Evolutionary conservation across 2,329 filamentous ascomycete species (phyloP).

Genomic region (Fusarium sp.): DNA sequence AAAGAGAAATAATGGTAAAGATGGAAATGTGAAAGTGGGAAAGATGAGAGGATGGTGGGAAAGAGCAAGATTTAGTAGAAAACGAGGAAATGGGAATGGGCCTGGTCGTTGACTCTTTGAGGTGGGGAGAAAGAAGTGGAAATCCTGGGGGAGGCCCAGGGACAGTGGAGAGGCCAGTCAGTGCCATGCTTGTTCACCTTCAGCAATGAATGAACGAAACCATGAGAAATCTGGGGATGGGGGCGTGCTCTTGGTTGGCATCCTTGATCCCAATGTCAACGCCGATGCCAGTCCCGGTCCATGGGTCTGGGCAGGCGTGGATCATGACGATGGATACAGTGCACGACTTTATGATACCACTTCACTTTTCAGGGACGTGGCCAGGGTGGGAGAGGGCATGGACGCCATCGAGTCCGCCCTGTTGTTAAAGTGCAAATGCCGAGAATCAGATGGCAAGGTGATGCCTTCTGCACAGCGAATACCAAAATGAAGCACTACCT

Average conservation of each 20-base stretch:
- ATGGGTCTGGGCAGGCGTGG: conserved; percentile 7
- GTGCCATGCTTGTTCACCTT: conserved; percentile 20
- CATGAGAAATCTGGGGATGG: conserved; percentile 10
- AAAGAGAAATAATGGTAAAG: conserved; percentile 6
- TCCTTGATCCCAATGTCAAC: background rate
- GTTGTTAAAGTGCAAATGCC: background rate
- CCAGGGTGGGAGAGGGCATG: background rate
- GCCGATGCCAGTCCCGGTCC: background rate
- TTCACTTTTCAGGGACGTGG: conserved; percentile 1
- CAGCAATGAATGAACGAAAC: background rate
- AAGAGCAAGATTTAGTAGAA: conserved; percentile 40
- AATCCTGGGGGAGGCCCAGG: conserved; percentile 44
- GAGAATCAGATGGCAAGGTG: background rate
- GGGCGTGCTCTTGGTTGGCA: conserved; percentile 26
- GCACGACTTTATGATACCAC: conserved; percentile 6
- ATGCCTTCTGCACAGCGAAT: background rate
- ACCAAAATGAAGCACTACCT: background rate
- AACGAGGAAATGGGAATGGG: conserved; percentile 37
- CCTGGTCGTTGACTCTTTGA: conserved; percentile 4
- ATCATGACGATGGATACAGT: conserved; percentile 30
- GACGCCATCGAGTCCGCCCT: background rate
- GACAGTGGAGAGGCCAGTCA: conserved; percentile 33
- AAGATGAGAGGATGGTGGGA: conserved; percentile 27
- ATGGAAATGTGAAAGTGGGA: conserved; percentile 14
- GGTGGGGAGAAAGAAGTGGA: conserved; percentile 42